Conservation (phyloP, 768 basidiomycete genomes). For the Auricularia sp. region DNA sequence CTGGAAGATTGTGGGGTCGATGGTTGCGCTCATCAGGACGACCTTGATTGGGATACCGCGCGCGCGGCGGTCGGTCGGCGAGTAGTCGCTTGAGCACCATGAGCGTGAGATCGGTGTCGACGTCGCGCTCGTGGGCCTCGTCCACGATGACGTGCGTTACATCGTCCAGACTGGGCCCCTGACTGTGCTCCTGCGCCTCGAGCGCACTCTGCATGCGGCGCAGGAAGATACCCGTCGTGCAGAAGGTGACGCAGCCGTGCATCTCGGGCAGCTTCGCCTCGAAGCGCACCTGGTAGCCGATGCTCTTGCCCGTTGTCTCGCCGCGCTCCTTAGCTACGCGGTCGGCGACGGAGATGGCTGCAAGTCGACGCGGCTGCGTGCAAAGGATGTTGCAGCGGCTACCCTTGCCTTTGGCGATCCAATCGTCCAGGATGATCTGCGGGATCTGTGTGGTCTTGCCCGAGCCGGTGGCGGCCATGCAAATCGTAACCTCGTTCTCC, state of each 20-base stretch:
- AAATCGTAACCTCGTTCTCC: conserved; percentile 75
- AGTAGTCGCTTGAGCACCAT: conserved; percentile 81
- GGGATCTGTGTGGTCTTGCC: conserved; percentile 95
- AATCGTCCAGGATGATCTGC: conserved; percentile 80
- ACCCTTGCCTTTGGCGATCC: conserved; percentile 68
- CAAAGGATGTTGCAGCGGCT: conserved; percentile 82
- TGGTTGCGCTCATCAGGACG: conserved; percentile 92
- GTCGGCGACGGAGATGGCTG: conserved; percentile 84
- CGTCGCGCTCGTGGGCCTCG: conserved; percentile 92
- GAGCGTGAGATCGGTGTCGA: conserved; percentile 83
- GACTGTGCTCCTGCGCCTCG: conserved; percentile 26
- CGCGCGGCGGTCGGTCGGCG: conserved; percentile 64
- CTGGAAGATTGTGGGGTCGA: conserved; percentile 83
- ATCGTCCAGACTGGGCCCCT: conserved; percentile 40
- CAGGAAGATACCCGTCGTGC: conserved; percentile 86
- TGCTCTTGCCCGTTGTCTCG: conserved; percentile 53
- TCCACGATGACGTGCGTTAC: conserved; percentile 89
- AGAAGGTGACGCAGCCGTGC: conserved; percentile 82
- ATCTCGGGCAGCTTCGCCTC: conserved; percentile 69
- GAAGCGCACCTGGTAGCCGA: conserved; percentile 91
- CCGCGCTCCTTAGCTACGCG: conserved; percentile 86
- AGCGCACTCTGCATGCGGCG: conserved; percentile 74
- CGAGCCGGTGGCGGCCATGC: conserved; percentile 84
- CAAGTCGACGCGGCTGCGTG: conserved; percentile 85
- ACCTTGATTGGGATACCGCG: conserved; percentile 70